Evolutionary conservation across 1,284 basidiomycete genomes (phyloP).

Genomic region (Taiwanofungus camphoratus): DNA sequence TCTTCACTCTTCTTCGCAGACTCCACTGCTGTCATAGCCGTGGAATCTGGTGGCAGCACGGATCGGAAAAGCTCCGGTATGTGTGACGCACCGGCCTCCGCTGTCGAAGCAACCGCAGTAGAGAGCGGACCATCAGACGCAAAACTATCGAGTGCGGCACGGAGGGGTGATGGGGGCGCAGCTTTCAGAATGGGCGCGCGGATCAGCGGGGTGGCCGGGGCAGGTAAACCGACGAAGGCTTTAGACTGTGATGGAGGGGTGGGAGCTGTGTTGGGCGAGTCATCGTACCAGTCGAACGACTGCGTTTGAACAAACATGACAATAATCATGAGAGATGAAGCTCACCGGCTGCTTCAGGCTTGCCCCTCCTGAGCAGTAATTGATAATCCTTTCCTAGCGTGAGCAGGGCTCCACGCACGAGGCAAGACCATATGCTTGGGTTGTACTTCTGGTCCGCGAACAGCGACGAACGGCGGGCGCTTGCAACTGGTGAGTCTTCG

Average conservation of each 20-base stretch:
- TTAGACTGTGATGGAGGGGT: slow-evolving; percentile 21
- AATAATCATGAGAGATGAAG: background rate
- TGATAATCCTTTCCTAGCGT: slow-evolving; percentile 64
- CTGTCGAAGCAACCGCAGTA: slow-evolving; percentile 41
- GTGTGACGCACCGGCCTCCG: slow-evolving; percentile 36
- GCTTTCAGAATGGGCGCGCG: slow-evolving; percentile 44
- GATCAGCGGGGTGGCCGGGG: slow-evolving; percentile 37
- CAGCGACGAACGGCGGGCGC: slow-evolving; percentile 44
- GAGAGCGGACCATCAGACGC: slow-evolving; percentile 53
- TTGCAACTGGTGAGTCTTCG: slow-evolving; percentile 34
- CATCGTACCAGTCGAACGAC: background rate
- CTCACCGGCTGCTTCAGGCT: slow-evolving; percentile 29
- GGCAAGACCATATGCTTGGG: slow-evolving; percentile 57
- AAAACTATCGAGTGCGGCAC: slow-evolving; percentile 46
- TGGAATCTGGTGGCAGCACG: slow-evolving; percentile 31
- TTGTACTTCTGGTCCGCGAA: slow-evolving; percentile 68
- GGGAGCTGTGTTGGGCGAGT: slow-evolving; percentile 16
- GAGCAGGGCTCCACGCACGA: slow-evolving; percentile 54
- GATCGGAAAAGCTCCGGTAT: slow-evolving; percentile 59
- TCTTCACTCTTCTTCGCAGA: slow-evolving; percentile 20
- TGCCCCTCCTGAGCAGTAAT: slow-evolving; percentile 46
- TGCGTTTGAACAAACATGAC: background rate
- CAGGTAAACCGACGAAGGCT: slow-evolving; percentile 17
- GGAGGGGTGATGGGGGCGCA: slow-evolving; percentile 38
- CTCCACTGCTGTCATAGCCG: slow-evolving; percentile 19